Percentiles rank a stretch among this genome's conserved stretches.
These are phyloP conservation scores for Candida succiphila DNA, from an alignment of 805 yeast genomes.

Conservation along the genomic window DNA sequence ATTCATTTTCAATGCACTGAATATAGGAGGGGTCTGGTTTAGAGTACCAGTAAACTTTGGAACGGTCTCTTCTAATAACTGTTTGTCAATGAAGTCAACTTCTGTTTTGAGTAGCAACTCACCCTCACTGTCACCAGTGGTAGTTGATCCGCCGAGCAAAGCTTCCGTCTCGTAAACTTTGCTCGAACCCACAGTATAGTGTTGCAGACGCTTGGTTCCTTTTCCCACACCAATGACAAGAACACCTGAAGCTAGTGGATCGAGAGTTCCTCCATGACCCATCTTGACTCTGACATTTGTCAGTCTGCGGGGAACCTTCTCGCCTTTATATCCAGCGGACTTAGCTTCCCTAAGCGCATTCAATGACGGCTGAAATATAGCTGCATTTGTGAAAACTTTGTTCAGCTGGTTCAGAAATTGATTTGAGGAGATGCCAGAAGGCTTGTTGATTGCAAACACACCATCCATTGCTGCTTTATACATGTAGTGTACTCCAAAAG, in stretches of 20 bases:
- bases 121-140: constrained; percentile 92
- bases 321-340: no score
- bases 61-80: constrained; percentile 37
- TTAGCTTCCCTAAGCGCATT: constrained; percentile 38
- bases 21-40: constrained; percentile 90
- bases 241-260: constrained; percentile 94
- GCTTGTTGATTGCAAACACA: constrained; percentile 85
- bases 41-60: constrained; percentile 70
- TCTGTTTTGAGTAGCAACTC: constrained; percentile 54
- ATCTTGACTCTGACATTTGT: constrained; percentile 61
- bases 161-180: constrained; percentile 83
- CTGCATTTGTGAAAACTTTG: constrained; percentile 46
- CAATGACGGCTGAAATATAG: constrained; percentile 45
- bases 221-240: constrained; percentile 83
- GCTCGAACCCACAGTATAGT: constrained; percentile 61
- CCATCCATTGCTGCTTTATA: constrained; percentile 66
- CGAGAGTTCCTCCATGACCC: constrained; percentile 98
- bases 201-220: constrained; percentile 77
- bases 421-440: constrained; percentile 75
- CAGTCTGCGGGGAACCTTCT: no score
- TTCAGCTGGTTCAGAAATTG: constrained; percentile 63
- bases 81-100: constrained; percentile 45
- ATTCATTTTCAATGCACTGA: constrained; percentile 86
- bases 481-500: no score
- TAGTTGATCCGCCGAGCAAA: constrained; percentile 79